phyloP scores from a whole-genome alignment of 371 early-diverging fungal species.

The Apophysomyces trapeziformis region DNA sequence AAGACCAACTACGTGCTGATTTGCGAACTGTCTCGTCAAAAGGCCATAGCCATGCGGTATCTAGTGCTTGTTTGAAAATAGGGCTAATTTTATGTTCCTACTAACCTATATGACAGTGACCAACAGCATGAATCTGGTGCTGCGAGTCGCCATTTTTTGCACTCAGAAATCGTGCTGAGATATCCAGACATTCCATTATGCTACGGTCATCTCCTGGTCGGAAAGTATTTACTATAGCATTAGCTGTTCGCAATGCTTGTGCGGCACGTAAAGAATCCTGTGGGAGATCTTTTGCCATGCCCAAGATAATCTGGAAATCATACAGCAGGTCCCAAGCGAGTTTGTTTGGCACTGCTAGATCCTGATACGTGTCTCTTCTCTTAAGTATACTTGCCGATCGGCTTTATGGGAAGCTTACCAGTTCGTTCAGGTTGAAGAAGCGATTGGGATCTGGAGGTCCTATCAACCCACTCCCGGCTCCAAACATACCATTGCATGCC shows the following conservation, averaged over 20 bases:
- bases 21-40: conserved; percentile 94
- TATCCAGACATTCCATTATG: conserved; percentile 53
- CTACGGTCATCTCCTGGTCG: conserved; percentile 50
- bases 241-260: conserved; percentile 83
- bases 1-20: conserved; percentile 87
- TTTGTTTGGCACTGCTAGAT: conserved; percentile 74
- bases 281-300: conserved; percentile 78
- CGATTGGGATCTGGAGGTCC: conserved; percentile 71
- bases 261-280: conserved; percentile 70
- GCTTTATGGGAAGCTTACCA: conserved; percentile 22
- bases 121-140: conserved; percentile 38
- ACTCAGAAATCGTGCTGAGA: conserved; percentile 66
- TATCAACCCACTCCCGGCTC: conserved; percentile 63
- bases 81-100: neutral
- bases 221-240: conserved; percentile 83
- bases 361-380: conserved; percentile 24
- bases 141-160: conserved; percentile 48
- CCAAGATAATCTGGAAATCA: conserved; percentile 82
- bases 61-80: conserved; percentile 31
- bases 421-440: conserved; percentile 46
- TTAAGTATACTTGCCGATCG: neutral
- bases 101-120: conserved; percentile 44
- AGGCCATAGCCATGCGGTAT: conserved; percentile 79
- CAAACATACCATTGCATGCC: conserved; percentile 92
- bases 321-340: conserved; percentile 71